Conservation (phyloP, 73 alveolate genomes). For the Paramecium sonneborni region DNA sequence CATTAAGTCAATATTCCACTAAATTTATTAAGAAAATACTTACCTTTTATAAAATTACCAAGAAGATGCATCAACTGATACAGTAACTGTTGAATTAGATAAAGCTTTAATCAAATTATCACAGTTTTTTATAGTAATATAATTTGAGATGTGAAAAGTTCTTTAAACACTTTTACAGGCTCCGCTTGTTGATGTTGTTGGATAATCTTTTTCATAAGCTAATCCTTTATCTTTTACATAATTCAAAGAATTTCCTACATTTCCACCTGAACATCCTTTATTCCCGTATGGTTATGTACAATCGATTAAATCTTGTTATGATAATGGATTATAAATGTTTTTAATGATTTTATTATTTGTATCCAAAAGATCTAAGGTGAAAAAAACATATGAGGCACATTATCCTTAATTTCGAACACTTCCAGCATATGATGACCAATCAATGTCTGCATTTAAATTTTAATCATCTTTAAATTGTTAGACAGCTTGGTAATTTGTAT, state of each 20-base stretch:
- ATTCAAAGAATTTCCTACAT: slow-evolving; percentile 71
- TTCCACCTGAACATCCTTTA: slow-evolving; percentile 83
- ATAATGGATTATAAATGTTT: background rate
- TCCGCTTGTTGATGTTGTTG: slow-evolving; percentile 69
- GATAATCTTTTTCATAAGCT: slow-evolving; percentile 71
- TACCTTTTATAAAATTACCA: slow-evolving; percentile 50
- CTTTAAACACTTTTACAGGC: slow-evolving; percentile 63
- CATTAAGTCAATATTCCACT: background rate
- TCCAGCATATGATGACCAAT: background rate
- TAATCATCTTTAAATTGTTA: background rate
- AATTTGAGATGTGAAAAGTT: slow-evolving; percentile 23
- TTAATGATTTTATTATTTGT: slow-evolving; percentile 40
- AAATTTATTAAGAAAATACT: background rate
- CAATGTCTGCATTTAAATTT: background rate
- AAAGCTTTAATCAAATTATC: slow-evolving; percentile 51
- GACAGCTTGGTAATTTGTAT: background rate
- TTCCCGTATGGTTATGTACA: slow-evolving; percentile 76
- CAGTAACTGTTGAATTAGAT: slow-evolving; percentile 50
- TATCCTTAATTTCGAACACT: slow-evolving; percentile 40
- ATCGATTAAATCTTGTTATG: slow-evolving; percentile 80
- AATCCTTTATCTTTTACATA: slow-evolving; percentile 59
- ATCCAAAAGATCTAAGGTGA: slow-evolving; percentile 69
- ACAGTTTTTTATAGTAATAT: slow-evolving; percentile 37
- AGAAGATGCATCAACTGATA: slow-evolving; percentile 68
- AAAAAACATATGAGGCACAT: slow-evolving; percentile 71